Conservation (phyloP, 495 filamentous ascomycete species). For the Penicillium paxilli region DNA sequence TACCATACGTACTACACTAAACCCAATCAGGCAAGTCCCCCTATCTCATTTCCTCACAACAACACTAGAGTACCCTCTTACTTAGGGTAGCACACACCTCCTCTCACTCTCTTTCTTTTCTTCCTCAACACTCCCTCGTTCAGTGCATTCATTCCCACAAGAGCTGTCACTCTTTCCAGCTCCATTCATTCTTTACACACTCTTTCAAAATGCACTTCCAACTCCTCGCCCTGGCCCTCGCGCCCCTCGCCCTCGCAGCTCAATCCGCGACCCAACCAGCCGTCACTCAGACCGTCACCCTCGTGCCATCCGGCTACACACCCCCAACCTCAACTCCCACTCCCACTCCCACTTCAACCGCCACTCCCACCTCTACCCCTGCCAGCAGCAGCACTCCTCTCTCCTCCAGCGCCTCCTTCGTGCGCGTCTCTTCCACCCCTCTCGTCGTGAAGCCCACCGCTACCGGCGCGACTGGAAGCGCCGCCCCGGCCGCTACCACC, state of each 20-base stretch:
- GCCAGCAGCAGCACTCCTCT: slow-evolving; percentile 24
- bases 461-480: slow-evolving; percentile 5
- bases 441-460: slow-evolving; percentile 20
- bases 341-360: slow-evolving; percentile 22
- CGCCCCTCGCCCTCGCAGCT: slow-evolving; percentile 33
- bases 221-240: slow-evolving; percentile 31
- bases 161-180: slow-evolving; percentile 43
- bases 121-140: slow-evolving; percentile 17
- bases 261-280: slow-evolving; percentile 22
- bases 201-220: slow-evolving; percentile 41
- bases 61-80: too few relatives aligned
- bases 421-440: slow-evolving; percentile 16
- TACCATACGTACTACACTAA: slow-evolving; percentile 15
- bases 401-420: slow-evolving; percentile 18
- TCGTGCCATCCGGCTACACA: slow-evolving; percentile 33
- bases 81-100: too few relatives aligned
- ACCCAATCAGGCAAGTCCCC: slow-evolving; percentile 11
- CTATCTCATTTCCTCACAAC: slow-evolving; percentile 21
- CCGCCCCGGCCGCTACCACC: slow-evolving; percentile 27
- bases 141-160: slow-evolving; percentile 35
- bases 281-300: slow-evolving; percentile 31
- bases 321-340: slow-evolving; percentile 25
- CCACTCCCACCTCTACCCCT: slow-evolving; percentile 12
- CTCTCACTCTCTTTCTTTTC: slow-evolving; percentile 13
- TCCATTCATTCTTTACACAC: slow-evolving; percentile 40